Base-by-base conservation (phyloP, 116 monocot species). In the Thalassia testudinum region DNA sequence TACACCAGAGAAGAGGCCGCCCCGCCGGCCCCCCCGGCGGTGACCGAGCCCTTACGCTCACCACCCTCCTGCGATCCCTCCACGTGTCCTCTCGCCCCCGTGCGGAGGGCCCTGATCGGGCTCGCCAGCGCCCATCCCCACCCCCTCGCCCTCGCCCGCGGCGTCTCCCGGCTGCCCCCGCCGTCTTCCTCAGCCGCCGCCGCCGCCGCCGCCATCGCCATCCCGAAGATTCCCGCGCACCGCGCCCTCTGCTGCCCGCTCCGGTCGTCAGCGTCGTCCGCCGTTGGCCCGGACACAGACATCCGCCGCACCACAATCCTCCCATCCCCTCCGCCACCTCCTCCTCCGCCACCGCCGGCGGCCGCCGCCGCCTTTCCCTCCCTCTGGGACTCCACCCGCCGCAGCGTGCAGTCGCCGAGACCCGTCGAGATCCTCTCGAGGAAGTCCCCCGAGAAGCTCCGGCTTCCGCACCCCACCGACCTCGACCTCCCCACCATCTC, bases 401-500 rank as follows among this genome's bases (percentile, higher is more conserved):
- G 66, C 27, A 85, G 72, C 0, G 85, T 74, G 68, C 95, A 88
- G 73, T 95, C 95, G 10, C 85, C 93, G 25, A 87, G 69, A 0
- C 62, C 69, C 4, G 77, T 87, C 8, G 93, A 95, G 71, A 95
- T 67, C 60, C 88, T 67, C 67, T 85, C 88, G 42, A 88, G 65
- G 47, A 95, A 81, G 60, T 88, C 95, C 0, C 95, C 88, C 24
- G 85, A 87, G 75, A 95, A 95, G 72, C 84, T 81, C 47, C 88
- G 51, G 67, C 78, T 82, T 14, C 85, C 88, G 72, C 95, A 95
- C 5, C 95, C 88, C 24, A 88, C 88, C 24, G 95, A 95, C 40
- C 95, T 69, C 22, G 95, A 95, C 26, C 95, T 76, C 43, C 70
- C 66, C 21, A 95, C 84, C 60, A 80, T 69, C 29, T 42, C 62